Conservation (phyloP, 345 rosid genomes). For the Citrus trifoliata region DNA sequence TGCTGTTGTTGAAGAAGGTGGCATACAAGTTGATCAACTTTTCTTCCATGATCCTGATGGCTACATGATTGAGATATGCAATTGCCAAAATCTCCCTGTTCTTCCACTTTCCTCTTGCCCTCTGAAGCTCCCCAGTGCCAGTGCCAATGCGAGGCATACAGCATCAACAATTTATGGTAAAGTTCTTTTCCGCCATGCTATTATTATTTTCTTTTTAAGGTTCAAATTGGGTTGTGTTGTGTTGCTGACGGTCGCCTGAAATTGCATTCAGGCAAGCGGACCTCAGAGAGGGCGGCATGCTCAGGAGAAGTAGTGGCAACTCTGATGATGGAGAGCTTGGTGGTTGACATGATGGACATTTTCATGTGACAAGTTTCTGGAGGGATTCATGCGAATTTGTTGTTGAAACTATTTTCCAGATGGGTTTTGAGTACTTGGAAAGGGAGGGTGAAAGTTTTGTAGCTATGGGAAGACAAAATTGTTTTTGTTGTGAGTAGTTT, state of each 20-base stretch:
- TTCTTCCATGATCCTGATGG: constrained; percentile 58
- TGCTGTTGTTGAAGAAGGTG: constrained; percentile 43
- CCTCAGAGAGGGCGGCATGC: constrained; percentile 20
- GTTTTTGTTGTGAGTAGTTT: not conserved
- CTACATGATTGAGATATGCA: constrained; percentile 39
- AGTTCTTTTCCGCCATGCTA: not conserved
- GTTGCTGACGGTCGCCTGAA: not conserved
- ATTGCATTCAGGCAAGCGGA: constrained; percentile 16
- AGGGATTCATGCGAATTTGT: not conserved
- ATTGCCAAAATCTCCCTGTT: constrained; percentile 44
- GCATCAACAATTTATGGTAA: constrained; percentile 19
- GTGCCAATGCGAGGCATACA: not conserved
- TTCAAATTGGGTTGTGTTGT: not conserved
- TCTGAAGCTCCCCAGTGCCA: constrained; percentile 31
- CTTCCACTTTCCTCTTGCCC: constrained; percentile 49
- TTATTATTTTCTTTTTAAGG: not conserved
- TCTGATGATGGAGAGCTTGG: constrained; percentile 54
- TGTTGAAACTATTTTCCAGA: not conserved
- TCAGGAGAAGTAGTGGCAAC: constrained; percentile 29
- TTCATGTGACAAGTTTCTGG: constrained; percentile 23
- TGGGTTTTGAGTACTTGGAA: constrained; percentile 1
- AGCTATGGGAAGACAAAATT: not conserved
- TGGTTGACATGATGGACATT: constrained; percentile 38
- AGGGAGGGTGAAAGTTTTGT: not conserved
- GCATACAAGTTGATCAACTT: constrained; percentile 44